These are phyloP conservation scores for Zostera marina DNA, from an alignment of 116 monocot species.

Conservation along the genomic window DNA sequence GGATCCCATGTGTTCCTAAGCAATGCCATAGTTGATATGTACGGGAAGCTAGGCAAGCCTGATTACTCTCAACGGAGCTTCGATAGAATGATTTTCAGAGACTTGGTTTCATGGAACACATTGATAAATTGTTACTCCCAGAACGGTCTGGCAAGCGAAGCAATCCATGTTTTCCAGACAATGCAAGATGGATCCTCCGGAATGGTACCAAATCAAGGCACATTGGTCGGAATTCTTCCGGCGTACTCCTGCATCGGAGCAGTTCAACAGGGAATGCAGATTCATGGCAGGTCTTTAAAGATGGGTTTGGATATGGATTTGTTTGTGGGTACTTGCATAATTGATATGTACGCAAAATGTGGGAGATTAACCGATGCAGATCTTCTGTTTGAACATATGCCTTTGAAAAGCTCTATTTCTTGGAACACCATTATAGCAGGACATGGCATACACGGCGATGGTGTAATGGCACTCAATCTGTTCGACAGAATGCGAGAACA, in stretches of 20 bases:
- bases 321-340: slow-evolving; percentile 55
- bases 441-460: slow-evolving; percentile 24
- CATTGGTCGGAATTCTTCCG: slow-evolving; percentile 53
- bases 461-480: slow-evolving; percentile 10
- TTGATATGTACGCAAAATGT: slow-evolving; percentile 80
- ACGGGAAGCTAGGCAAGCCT: slow-evolving; percentile 33
- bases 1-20: slow-evolving; percentile 30
- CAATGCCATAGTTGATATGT: slow-evolving; percentile 71
- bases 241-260: slow-evolving; percentile 61
- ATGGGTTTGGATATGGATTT: slow-evolving; percentile 38
- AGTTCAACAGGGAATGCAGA: slow-evolving; percentile 42
- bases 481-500: slow-evolving; percentile 19
- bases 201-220: slow-evolving; percentile 33
- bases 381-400: slow-evolving; percentile 35
- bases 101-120: slow-evolving; percentile 75
- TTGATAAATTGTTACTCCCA: slow-evolving; percentile 63
- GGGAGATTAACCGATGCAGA: slow-evolving; percentile 39
- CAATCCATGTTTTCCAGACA: slow-evolving; percentile 34
- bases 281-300: slow-evolving; percentile 33
- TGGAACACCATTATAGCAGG: slow-evolving; percentile 32
- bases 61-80: slow-evolving; percentile 27
- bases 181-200: slow-evolving; percentile 18
- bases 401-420: slow-evolving; percentile 27
- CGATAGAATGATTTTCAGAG: slow-evolving; percentile 27
- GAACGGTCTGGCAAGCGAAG: slow-evolving; percentile 62